Conservation (phyloP, 208 protist genomes). For the Leptomonas seymouri region DNA sequence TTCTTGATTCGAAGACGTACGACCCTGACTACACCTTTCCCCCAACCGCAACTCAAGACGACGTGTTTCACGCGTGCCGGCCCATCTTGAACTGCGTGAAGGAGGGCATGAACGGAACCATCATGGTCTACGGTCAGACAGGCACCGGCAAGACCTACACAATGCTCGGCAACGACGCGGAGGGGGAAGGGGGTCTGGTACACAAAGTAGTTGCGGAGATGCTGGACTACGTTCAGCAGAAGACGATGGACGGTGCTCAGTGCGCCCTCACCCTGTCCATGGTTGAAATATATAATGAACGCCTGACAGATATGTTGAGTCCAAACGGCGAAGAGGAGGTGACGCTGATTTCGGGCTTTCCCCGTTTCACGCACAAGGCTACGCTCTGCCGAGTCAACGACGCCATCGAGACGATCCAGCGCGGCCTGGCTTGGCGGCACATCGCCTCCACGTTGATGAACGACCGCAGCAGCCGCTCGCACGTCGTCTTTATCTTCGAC, state of each 20-base stretch:
- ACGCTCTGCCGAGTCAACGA: slow-evolving; percentile 74
- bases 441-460: slow-evolving; percentile 96
- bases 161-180: slow-evolving; percentile 87
- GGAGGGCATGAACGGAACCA: slow-evolving; percentile 91
- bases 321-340: slow-evolving; percentile 80
- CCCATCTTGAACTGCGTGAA: slow-evolving; percentile 90
- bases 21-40: slow-evolving; percentile 89
- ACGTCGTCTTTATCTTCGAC: slow-evolving; percentile 97
- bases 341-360: slow-evolving; percentile 83
- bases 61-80: slow-evolving; percentile 83
- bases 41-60: slow-evolving; percentile 70
- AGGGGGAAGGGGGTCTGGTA: slow-evolving; percentile 78
- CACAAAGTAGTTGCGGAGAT: slow-evolving; percentile 93
- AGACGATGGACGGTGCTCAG: slow-evolving; percentile 84
- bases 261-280: slow-evolving; percentile 91
- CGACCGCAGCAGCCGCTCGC: slow-evolving; percentile 95
- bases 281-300: slow-evolving; percentile 94
- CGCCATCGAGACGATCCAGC: slow-evolving; percentile 74
- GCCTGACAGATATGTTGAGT: slow-evolving; percentile 91
- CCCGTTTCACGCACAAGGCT: slow-evolving; percentile 64
- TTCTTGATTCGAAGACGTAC: slow-evolving; percentile 89
- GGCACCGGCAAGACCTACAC: slow-evolving; percentile 97
- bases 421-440: slow-evolving; percentile 74
- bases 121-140: slow-evolving; percentile 96
- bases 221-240: slow-evolving; percentile 87